Percentiles rank a stretch among this genome's conserved stretches.
Evolutionary conservation across 2,329 filamentous ascomycete genomes (phyloP).

Genomic region (Moelleriella libera): DNA sequence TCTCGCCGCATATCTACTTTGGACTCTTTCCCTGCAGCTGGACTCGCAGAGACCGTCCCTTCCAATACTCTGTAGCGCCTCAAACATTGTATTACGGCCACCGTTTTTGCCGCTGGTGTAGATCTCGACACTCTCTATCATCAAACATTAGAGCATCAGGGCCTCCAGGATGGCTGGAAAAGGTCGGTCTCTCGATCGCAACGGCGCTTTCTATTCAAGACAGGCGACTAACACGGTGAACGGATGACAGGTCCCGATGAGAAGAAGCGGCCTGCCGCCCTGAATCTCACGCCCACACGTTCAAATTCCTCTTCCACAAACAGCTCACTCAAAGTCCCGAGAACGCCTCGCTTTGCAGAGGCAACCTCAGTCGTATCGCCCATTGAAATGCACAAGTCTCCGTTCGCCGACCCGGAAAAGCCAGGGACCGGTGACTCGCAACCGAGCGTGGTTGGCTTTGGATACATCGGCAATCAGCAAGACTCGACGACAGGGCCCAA

Average conservation of each 20-base stretch:
- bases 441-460: conserved; percentile 81
- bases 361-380: conserved; percentile 69
- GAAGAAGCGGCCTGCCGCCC: conserved; percentile 40
- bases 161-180: conserved; percentile 18
- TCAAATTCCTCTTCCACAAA: conserved; percentile 37
- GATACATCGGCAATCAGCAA: conserved; percentile 59
- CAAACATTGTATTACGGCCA: too few species aligned
- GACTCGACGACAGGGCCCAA: conserved; percentile 51
- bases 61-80: background rate
- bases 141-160: background rate
- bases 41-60: background rate
- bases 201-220: background rate
- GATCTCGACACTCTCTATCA: too few species aligned
- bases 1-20: too few species aligned
- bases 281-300: conserved; percentile 36
- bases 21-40: background rate
- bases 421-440: conserved; percentile 42
- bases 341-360: conserved; percentile 69
- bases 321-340: conserved; percentile 49
- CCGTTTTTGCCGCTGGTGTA: too few species aligned
- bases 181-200: conserved; percentile 17
- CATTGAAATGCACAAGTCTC: conserved; percentile 41
- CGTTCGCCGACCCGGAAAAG: conserved; percentile 45
- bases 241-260: conserved; percentile 25
- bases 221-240: conserved; percentile 8